Base-by-base conservation (phyloP, 352 stramenopile species). In the Plasmopara muralis region DNA sequence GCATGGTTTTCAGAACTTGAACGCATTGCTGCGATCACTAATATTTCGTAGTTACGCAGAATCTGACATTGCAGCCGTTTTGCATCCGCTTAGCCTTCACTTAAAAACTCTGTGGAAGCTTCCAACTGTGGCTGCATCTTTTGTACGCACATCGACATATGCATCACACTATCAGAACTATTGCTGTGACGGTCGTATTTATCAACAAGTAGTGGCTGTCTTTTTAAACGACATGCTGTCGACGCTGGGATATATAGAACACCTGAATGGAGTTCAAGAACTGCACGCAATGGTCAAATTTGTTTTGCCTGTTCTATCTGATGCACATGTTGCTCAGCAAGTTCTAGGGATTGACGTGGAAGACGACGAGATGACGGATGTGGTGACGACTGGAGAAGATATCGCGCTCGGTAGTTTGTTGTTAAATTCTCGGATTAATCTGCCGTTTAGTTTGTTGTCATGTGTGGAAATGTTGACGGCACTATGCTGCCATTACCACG, bases 221-320 rank as follows among this genome's bases (percentile, higher is more conserved):
- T 88, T 88, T 54, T 39, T 88, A 31, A 69, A 83, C 15, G 71
- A 86, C 9, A 68, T 79, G 53, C 50, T 88, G 8, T 61, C 62
- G 4, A 66, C 63, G 15, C 46, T 88, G 38, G 71, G 74, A 4
- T 88, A 80, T 43, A 63, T 83, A 30, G 68, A 85, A 12, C 69
- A 70, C 14, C 47, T 83, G 1, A 64, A 76, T 12, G 55, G 62
- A 10, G 43, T 54, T 1, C 65, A 70, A 29, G 68, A 86, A 34
- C 47, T 88, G 29, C 66, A 85, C 38, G 74, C 71, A 3, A 88
- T 88, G 75, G 71, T 78, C 14, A 82, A 78, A 41, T 75, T 88
- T 25, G 65, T 86, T 9, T 46, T 70, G 3, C 74, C 77, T 34
- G 66, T 75, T 45, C 56, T 86, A 2, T 66, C 64, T 9, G 78